These are phyloP conservation scores for Tuber indicum DNA, from an alignment of 495 filamentous ascomycete genomes.

Conservation along the genomic window DNA sequence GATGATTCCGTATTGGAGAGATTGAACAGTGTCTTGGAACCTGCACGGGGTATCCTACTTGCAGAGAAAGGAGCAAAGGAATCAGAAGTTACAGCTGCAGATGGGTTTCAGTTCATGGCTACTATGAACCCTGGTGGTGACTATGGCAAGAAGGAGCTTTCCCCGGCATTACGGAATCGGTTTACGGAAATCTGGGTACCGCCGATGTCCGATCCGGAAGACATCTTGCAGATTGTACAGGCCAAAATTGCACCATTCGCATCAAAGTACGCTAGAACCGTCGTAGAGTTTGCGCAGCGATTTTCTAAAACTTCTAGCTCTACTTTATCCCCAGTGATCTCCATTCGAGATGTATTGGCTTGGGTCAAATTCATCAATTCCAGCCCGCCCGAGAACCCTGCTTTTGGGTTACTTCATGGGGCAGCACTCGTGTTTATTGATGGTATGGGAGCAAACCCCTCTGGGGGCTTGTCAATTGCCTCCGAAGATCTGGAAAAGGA, in stretches of 20 bases:
- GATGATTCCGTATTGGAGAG: slow-evolving; percentile 96
- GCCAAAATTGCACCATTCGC: slow-evolving; percentile 57
- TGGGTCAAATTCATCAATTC: slow-evolving; percentile 93
- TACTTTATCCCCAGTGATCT: slow-evolving; percentile 55
- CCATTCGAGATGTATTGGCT: slow-evolving; percentile 79
- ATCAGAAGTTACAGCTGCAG: slow-evolving; percentile 65
- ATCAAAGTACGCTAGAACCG: slow-evolving; percentile 52
- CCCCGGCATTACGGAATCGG: slow-evolving; percentile 86
- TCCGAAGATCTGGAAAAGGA: slow-evolving; percentile 50
- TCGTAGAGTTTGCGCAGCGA: slow-evolving; percentile 88
- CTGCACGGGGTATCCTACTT: slow-evolving; percentile 73
- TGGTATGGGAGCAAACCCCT: slow-evolving; percentile 86
- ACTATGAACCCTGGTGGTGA: slow-evolving; percentile 99
- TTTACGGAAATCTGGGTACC: slow-evolving; percentile 99
- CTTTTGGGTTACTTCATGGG: slow-evolving; percentile 68
- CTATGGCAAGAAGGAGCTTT: slow-evolving; percentile 95
- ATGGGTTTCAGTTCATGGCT: slow-evolving; percentile 89
- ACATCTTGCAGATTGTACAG: slow-evolving; percentile 77
- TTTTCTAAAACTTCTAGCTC: slow-evolving; percentile 69
- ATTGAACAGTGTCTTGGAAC: slow-evolving; percentile 94
- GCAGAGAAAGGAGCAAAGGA: slow-evolving; percentile 87
- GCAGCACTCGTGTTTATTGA: slow-evolving; percentile 95
- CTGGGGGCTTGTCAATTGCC: slow-evolving; percentile 63
- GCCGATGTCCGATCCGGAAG: slow-evolving; percentile 67
- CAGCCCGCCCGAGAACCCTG: slow-evolving; percentile 47